Evolutionary conservation across 176 grass and related monocot genomes (phyloP), one percentile per base, ranked within the genome.

Genomic region (sorghum (Sorghum bicolor)): DNA sequence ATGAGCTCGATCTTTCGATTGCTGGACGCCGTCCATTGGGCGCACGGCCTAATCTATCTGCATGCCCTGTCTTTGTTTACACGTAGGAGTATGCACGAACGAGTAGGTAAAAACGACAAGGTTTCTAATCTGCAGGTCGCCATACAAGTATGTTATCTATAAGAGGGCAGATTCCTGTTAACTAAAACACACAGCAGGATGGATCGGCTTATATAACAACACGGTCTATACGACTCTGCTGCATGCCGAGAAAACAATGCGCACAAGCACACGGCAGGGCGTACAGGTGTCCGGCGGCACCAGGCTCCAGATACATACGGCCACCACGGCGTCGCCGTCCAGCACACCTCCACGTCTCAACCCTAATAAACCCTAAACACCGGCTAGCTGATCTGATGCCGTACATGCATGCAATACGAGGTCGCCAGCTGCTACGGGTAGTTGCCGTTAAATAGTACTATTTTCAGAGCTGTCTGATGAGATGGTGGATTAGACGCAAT

Each of bases 311-410:
- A n/a, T 55, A 57, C 33, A 65, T 77, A n/a, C 40, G 55, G 32
- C 74, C 80, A 39, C 75, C 81, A 31, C 40, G 30, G 70, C 65
- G 88, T 90, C 79, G 65, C 65, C 3, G 55, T 89, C 83, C 43
- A 45, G 14, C 71, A 36, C 78, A 29, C 41, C 72, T 38, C 80
- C 64, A 71, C 43, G n/a, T n/a, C n/a, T n/a, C n/a, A n/a, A n/a
- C n/a, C n/a, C n/a, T n/a, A n/a, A n/a, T n/a, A n/a, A n/a, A n/a
- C n/a, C n/a, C n/a, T n/a, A n/a, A 13, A 39, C 38, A 5, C 1
- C 80, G 26, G 2, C 24, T 41, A 71, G n/a, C 36, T 71, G 25
- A 45, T 52, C 77, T 3, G 69, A 45, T 6, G 74, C 10, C 34
- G 3, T 74, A 61, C 66, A 79, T 73, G 76, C 70, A 39, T 38